Percentiles rank a stretch among this genome's conserved stretches.
These are phyloP conservation scores for Aspergillus panamensis DNA, from an alignment of 495 filamentous ascomycete genomes.

Conservation along the genomic window DNA sequence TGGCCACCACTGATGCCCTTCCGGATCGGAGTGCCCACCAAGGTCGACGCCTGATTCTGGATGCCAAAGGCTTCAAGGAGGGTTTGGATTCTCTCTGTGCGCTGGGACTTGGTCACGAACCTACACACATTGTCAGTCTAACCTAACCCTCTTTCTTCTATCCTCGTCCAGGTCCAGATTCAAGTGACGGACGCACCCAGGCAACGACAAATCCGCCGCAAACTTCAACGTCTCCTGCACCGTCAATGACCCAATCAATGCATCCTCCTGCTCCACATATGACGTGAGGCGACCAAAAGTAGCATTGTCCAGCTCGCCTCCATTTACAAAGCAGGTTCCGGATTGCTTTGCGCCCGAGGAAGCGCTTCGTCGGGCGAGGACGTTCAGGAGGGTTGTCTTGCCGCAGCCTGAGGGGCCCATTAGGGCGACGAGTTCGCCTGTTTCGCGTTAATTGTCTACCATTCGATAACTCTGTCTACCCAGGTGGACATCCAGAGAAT, in stretches of 20 bases:
- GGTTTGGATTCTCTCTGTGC: slow-evolving; percentile 50
- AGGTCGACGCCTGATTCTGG: slow-evolving; percentile 56
- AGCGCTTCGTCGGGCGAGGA: slow-evolving; percentile 59
- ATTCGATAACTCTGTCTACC: not conserved
- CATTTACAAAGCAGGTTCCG: slow-evolving; percentile 57
- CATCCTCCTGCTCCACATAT: slow-evolving; percentile 85
- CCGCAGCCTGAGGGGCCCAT: slow-evolving; percentile 77
- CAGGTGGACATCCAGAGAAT: too few relatives aligned
- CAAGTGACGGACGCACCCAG: too few relatives aligned
- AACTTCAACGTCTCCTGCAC: slow-evolving; percentile 75
- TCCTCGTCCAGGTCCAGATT: too few relatives aligned
- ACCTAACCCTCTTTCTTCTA: too few relatives aligned
- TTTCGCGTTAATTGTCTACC: slow-evolving; percentile 9
- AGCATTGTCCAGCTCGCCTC: slow-evolving; percentile 30
- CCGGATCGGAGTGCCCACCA: slow-evolving; percentile 74
- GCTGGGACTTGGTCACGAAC: slow-evolving; percentile 43
- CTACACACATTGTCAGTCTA: slow-evolving; percentile 19
- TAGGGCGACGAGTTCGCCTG: slow-evolving; percentile 68
- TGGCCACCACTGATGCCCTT: slow-evolving; percentile 81
- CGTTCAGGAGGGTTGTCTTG: slow-evolving; percentile 75
- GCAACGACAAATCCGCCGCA: slow-evolving; percentile 56
- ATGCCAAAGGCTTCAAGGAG: slow-evolving; percentile 62
- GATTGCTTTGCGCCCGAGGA: slow-evolving; percentile 45
- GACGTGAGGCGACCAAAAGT: slow-evolving; percentile 50
- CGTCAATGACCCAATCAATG: slow-evolving; percentile 72